Evolutionary conservation across 2,329 filamentous ascomycete genomes (phyloP).

Genomic region (Trichoderma hamatum): DNA sequence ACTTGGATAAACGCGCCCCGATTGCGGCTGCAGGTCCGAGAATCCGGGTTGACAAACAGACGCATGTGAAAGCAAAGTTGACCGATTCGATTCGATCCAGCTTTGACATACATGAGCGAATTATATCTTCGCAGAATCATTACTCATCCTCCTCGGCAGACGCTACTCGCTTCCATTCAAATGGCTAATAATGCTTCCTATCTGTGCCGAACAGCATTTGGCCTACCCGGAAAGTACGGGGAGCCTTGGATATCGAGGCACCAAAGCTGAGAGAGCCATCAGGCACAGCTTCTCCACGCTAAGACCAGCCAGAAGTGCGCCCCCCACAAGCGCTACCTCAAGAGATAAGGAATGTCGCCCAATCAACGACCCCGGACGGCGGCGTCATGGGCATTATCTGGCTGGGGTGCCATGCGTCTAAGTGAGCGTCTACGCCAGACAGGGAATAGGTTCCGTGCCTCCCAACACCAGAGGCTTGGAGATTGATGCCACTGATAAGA

Average conservation of each 20-base stretch:
- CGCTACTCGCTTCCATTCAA: not conserved
- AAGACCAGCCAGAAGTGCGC: not conserved
- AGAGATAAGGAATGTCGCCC: conserved; percentile 38
- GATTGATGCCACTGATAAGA: conserved; percentile 24
- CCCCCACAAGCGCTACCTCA: conserved; percentile 30
- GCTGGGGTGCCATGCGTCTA: conserved; percentile 24
- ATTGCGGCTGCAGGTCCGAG: not conserved
- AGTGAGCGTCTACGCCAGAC: conserved; percentile 21
- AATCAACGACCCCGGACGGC: conserved; percentile 31
- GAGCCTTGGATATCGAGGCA: conserved; percentile 8
- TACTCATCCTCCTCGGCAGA: not conserved
- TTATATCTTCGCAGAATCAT: not conserved
- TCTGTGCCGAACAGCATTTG: not conserved
- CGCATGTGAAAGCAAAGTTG: conserved; percentile 14
- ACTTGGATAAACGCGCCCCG: not conserved
- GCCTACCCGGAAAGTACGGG: conserved; percentile 10
- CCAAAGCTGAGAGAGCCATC: conserved; percentile 16
- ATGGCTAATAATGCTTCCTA: not conserved
- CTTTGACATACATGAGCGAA: not conserved
- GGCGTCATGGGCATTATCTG: conserved; percentile 14
- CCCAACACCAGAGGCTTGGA: conserved; percentile 9
- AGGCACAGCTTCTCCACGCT: conserved; percentile 24
- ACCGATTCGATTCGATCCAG: not conserved
- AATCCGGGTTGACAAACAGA: not conserved
- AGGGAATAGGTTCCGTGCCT: conserved; percentile 16